Base-by-base conservation (phyloP, 2,329 filamentous ascomycete species). In the Neonectria neomacrospora region DNA sequence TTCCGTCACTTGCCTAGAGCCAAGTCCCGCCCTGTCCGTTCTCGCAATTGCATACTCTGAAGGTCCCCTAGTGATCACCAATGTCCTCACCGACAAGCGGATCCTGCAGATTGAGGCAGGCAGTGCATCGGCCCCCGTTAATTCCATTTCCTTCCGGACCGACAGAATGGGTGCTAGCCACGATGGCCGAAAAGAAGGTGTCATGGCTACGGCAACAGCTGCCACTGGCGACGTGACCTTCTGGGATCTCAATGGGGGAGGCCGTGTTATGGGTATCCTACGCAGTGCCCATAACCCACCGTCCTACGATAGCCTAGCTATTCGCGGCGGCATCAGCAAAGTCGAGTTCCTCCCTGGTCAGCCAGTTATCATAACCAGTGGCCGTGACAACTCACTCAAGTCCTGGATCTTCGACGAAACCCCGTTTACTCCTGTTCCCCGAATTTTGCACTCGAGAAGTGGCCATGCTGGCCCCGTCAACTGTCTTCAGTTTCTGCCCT, bases 371-470 rank as follows among this genome's bases (percentile, higher is more conserved):
- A 83, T 98, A 28, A 97, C 94, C 10, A 96, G 93, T 67, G 96
- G 96, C 5, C 85, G 92, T 51, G 96, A 99, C 77, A 99, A 99
- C 79, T 93, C 94, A 10, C 82, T 99, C 63, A 96, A 95, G 76
- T 94, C 94, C 5, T 97, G 95, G 95, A 96, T 98, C 65, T 97
- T 97, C 71, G 95, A 98, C 73, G 91, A 96, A 76, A 90, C 90
- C 0, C 94, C 95, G 0, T 97, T 97, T 76, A 96, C 92, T 0
- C 90, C 94, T 0, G 85, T 94, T 11, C 96, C 96, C 2, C 88
- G 95, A 18, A 91, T 93, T 26, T 82, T 99, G 30, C 96, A 99
- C 78, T 88, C 88, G 3, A 87, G 96, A 68, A 94, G 92, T 69
- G 96, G 96, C 2, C 96, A 99, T 76, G 93, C 94, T 10, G 94